Conservation (phyloP, 345 rosid genomes). For the Eucalyptus cladocalyx region DNA sequence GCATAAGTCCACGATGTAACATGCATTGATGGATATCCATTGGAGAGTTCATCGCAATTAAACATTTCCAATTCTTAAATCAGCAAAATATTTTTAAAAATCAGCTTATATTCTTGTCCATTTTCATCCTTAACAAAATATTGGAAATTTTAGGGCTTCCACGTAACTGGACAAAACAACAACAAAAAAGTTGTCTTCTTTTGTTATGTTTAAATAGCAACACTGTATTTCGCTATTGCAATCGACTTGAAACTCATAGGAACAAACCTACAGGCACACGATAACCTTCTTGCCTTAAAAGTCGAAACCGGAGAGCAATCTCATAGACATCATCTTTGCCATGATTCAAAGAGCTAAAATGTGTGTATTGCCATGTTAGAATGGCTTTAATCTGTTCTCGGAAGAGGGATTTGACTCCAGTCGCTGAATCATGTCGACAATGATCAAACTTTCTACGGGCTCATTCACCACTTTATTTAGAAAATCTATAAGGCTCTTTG, state of each 20-base stretch:
- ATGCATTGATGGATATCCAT: background rate
- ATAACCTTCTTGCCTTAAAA: constrained; percentile 18
- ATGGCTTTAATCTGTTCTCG: constrained; percentile 12
- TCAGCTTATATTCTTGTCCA: background rate
- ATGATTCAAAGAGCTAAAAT: background rate
- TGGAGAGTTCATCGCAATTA: background rate
- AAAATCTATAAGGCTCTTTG: background rate
- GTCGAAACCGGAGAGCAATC: constrained; percentile 16
- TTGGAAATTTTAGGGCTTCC: no score
- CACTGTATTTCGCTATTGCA: background rate
- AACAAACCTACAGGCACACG: constrained; percentile 4
- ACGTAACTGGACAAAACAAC: no score
- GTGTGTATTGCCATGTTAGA: constrained; percentile 1
- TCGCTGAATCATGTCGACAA: no score
- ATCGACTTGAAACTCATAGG: background rate
- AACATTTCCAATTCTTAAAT: background rate
- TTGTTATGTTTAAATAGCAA: background rate
- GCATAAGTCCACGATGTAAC: background rate
- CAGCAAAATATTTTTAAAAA: background rate
- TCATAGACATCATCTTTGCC: background rate
- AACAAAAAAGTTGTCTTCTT: background rate
- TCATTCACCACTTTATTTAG: background rate
- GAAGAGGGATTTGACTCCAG: no score
- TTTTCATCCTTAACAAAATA: no score
- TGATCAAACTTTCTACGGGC: background rate